Evolutionary conservation across 106 monocot species (phyloP).

Genomic region (Vanilla planifolia): DNA sequence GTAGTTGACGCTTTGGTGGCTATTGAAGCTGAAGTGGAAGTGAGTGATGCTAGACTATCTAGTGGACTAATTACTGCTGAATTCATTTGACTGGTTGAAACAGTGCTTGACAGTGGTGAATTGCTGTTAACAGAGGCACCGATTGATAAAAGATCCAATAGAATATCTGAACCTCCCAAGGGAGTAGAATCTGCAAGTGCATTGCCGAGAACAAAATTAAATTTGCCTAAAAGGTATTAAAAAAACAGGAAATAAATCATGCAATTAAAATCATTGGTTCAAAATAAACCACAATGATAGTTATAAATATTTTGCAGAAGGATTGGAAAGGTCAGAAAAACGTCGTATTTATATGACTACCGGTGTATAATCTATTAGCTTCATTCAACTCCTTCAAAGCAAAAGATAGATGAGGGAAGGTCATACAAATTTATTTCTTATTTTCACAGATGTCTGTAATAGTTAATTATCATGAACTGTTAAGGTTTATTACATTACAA

Average conservation of each 20-base stretch:
- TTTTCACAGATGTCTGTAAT: too few species aligned
- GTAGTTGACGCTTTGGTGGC: conserved; percentile 11
- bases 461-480: too few species aligned
- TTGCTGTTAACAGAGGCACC: conserved; percentile 58
- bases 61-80: conserved; percentile 13
- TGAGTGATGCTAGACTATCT: conserved; percentile 24
- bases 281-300: too few species aligned
- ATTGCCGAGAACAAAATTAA: conserved; percentile 5
- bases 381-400: too few species aligned
- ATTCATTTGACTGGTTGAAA: conserved; percentile 23
- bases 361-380: too few species aligned
- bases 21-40: conserved; percentile 18
- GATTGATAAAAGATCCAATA: conserved; percentile 92
- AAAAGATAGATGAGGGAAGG: too few species aligned
- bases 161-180: conserved; percentile 47
- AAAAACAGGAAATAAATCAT: background rate
- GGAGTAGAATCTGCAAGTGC: conserved; percentile 30
- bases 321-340: too few species aligned
- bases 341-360: too few species aligned
- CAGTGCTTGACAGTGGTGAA: conserved; percentile 17
- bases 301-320: too few species aligned
- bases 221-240: background rate
- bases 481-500: too few species aligned
- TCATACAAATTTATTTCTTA: too few species aligned
- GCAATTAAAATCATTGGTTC: background rate